Evolutionary conservation across 1,139 yeast species (phyloP).

Genomic region (Scheffersomyces segobiensis): DNA sequence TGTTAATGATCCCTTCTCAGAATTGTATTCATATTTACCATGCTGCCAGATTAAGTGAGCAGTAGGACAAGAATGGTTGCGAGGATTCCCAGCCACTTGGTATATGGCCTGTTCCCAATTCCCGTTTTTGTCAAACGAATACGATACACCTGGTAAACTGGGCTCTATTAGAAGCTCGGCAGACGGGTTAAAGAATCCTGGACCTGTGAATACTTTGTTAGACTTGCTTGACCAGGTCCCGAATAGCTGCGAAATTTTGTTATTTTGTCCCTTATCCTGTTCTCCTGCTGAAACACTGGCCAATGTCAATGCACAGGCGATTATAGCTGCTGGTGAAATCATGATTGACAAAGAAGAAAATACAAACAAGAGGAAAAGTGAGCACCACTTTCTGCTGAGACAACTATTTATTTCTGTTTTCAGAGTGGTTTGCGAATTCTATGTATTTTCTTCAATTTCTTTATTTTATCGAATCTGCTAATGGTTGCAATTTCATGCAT

Average conservation of each 20-base stretch:
- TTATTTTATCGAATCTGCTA: neutral
- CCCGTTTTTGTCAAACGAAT: constrained; percentile 29
- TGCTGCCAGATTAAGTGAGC: constrained; percentile 34
- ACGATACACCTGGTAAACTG: constrained; percentile 30
- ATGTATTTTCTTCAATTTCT: neutral
- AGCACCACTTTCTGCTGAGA: neutral
- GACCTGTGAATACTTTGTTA: constrained; percentile 29
- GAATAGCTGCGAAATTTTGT: constrained; percentile 6
- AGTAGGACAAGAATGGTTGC: constrained; percentile 26
- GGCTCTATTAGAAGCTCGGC: constrained; percentile 32
- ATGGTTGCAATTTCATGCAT: neutral
- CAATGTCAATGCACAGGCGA: neutral
- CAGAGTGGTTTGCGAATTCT: neutral
- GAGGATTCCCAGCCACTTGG: constrained; percentile 23
- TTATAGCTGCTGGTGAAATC: neutral
- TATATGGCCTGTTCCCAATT: constrained; percentile 32
- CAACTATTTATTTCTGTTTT: neutral
- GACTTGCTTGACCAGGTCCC: constrained; percentile 35
- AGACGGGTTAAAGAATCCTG: constrained; percentile 27
- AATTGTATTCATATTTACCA: constrained; percentile 21
- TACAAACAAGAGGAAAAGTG: neutral
- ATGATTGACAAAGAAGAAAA: neutral
- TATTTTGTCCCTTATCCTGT: neutral
- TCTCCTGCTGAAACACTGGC: neutral
- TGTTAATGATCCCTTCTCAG: constrained; percentile 18